These are phyloP conservation scores for Saccharomycopsis babjevae DNA, from an alignment of 805 yeast species.

Conservation along the genomic window DNA sequence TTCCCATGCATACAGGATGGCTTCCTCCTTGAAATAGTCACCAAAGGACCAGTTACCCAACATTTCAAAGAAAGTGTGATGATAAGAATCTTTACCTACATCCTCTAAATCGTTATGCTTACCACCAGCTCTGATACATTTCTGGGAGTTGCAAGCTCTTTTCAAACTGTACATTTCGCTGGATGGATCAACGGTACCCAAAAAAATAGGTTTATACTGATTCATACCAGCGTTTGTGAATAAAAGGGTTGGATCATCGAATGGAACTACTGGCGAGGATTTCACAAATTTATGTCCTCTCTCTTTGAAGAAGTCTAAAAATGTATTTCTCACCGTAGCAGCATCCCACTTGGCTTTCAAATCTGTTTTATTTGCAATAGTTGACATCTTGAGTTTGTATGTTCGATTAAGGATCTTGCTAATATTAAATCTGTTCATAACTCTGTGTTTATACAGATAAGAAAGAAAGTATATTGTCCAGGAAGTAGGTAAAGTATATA, in stretches of 20 bases:
- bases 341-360: constrained; percentile 35
- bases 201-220: constrained; percentile 94
- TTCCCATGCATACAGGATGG: constrained; percentile 84
- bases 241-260: constrained; percentile 92
- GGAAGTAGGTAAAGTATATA: background rate
- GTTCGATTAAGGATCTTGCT: background rate
- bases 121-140: constrained; percentile 99
- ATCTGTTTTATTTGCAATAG: background rate
- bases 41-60: constrained; percentile 99
- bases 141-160: constrained; percentile 91
- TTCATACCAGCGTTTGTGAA: constrained; percentile 99
- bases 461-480: background rate
- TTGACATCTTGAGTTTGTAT: background rate
- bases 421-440: background rate
- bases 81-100: constrained; percentile 96
- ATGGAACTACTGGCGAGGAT: constrained; percentile 92
- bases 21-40: constrained; percentile 94
- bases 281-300: constrained; percentile 74
- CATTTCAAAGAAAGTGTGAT: constrained; percentile 98
- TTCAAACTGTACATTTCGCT: constrained; percentile 75
- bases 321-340: constrained; percentile 44
- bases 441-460: background rate
- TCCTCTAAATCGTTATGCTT: constrained; percentile 97
- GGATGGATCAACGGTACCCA: constrained; percentile 95
- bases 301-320: constrained; percentile 67